Conservation (phyloP, 106 monocot species). For the Narthecium ossifragum region DNA sequence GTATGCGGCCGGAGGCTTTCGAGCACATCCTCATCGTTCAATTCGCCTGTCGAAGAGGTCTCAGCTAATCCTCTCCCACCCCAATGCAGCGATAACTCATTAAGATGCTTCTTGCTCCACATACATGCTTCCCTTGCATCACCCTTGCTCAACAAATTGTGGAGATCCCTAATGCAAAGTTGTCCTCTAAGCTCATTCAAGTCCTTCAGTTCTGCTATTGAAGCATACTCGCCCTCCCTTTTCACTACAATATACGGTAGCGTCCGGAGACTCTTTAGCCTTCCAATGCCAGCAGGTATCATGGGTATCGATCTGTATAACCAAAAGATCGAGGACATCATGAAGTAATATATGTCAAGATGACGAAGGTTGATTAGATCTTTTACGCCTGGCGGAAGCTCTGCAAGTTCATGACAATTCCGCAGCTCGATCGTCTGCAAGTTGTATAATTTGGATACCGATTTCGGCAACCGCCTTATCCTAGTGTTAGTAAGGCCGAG, state of each 20-base stretch:
- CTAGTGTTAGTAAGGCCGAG: conserved; percentile 1
- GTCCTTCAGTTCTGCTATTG: not conserved
- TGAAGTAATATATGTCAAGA: not conserved
- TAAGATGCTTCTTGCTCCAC: not conserved
- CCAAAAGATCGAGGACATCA: too few relatives aligned
- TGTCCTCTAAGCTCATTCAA: not conserved
- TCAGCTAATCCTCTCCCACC: not conserved
- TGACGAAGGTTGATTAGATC: conserved; percentile 6
- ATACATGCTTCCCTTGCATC: not conserved
- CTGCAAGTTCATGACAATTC: not conserved
- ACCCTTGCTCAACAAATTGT: not conserved
- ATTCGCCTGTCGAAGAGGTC: too few relatives aligned
- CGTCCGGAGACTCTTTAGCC: not conserved
- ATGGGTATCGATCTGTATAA: not conserved
- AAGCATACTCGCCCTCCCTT: not conserved
- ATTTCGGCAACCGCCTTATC: conserved; percentile 7
- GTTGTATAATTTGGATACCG: conserved; percentile 16
- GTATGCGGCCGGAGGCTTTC: conserved; percentile 11
- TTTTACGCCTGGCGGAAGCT: conserved; percentile 5
- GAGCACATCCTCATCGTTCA: conserved; percentile 1
- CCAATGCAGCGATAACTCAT: not conserved
- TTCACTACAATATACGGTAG: not conserved
- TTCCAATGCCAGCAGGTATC: not conserved
- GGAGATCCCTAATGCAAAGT: not conserved
- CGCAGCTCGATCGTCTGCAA: conserved; percentile 13